phyloP scores from a whole-genome alignment of 2,329 filamentous ascomycete species.

The Dissoconium aciculare region DNA sequence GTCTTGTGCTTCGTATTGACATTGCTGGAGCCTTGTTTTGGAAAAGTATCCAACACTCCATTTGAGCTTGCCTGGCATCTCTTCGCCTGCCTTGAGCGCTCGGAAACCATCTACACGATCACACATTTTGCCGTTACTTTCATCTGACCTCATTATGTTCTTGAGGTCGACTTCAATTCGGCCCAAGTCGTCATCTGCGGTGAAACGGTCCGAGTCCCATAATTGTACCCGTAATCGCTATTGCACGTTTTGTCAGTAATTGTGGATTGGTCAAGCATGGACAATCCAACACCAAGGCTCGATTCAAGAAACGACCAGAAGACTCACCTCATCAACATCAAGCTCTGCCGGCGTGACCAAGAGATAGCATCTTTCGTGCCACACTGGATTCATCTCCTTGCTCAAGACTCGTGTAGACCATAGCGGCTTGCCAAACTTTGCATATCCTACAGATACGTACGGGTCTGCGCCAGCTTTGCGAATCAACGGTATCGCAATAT shows the following conservation, averaged over 20 bases:
- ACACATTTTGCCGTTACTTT: constrained; percentile 47
- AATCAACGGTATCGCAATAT: constrained; percentile 45
- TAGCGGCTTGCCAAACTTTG: constrained; percentile 58
- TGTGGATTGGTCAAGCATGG: no score
- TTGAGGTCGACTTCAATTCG: constrained; percentile 56
- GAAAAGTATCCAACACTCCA: constrained; percentile 61
- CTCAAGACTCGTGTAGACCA: constrained; percentile 51
- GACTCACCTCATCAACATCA: constrained; percentile 50
- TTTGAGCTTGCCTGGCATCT: constrained; percentile 52
- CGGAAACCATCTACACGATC: constrained; percentile 51
- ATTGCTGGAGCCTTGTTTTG: constrained; percentile 48
- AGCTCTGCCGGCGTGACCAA: constrained; percentile 56
- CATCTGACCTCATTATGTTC: constrained; percentile 43
- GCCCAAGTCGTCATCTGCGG: constrained; percentile 60
- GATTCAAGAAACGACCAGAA: no score
- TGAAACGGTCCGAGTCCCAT: constrained; percentile 61
- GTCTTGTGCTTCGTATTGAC: constrained; percentile 47
- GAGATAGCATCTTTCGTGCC: constrained; percentile 57
- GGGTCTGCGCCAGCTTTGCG: constrained; percentile 47
- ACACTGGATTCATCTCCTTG: constrained; percentile 51
- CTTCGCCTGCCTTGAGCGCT: constrained; percentile 48
- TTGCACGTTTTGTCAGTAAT: no score
- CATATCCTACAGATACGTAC: constrained; percentile 60
- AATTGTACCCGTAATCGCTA: constrained; percentile 52
- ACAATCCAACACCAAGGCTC: no score